A percentile compares a stretch with the other conserved stretches of the same genome.
Evolutionary conservation across 2,329 filamentous ascomycete species (phyloP).

Genomic region (Colletotrichum sp.): DNA sequence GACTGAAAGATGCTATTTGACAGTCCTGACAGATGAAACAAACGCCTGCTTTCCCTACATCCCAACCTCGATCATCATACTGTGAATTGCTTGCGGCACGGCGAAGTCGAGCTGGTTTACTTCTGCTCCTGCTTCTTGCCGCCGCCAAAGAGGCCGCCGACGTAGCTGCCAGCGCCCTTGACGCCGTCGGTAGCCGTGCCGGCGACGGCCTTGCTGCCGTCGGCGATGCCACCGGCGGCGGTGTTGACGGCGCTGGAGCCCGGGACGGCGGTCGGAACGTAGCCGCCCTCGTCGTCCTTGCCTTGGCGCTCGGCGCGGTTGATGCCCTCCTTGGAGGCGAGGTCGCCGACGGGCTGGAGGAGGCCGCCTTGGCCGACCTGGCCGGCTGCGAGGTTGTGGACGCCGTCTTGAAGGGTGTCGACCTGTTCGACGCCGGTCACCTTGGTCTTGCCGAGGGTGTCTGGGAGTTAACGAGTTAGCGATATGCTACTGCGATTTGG

Average conservation of each 20-base stretch:
- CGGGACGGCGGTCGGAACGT: constrained; percentile 39
- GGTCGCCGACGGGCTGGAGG: constrained; percentile 67
- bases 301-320: constrained; percentile 70
- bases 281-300: constrained; percentile 64
- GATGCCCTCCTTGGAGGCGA: constrained; percentile 66
- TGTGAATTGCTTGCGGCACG: not conserved
- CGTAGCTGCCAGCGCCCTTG: constrained; percentile 32
- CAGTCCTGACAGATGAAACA: not conserved
- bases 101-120: not conserved
- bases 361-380: constrained; percentile 74
- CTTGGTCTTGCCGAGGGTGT: constrained; percentile 72
- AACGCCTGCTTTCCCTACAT: not conserved
- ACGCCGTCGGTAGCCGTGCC: constrained; percentile 28
- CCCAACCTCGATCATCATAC: not conserved
- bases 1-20: not conserved
- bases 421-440: constrained; percentile 71
- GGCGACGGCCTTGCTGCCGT: constrained; percentile 35
- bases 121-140: constrained; percentile 31
- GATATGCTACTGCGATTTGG: rapidly evolving
- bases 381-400: constrained; percentile 65
- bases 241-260: constrained; percentile 30
- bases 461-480: constrained; percentile 38
- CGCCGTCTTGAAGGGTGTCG: constrained; percentile 71
- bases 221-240: constrained; percentile 29
- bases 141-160: constrained; percentile 38